Evolutionary conservation across 257 asterid genomes (phyloP), one percentile per base, ranked within the genome.

Genomic region (Datura wrightii): DNA sequence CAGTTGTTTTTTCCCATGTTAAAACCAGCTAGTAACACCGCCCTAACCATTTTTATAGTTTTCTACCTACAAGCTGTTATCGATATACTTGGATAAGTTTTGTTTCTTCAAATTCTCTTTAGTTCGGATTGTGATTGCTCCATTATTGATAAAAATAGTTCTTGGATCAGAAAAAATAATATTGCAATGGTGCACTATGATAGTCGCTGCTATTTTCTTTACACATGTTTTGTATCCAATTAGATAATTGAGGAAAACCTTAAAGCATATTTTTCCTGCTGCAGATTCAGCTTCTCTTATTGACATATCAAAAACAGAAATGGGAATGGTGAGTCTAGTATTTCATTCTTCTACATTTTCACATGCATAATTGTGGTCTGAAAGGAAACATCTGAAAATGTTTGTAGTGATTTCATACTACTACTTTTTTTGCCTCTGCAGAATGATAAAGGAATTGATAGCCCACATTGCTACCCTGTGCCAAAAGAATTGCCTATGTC

Each of bases 401-500:
- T 24, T 3, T 24, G 44, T 31, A 76, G 24, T 52, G 48, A 31
- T 31, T 46, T 76, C 82, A 31, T 31, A 2, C 24, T 10, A 19
- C 44, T 39, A 11, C 3, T 8, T 6, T 52, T 76, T 50, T 31
- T 52, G 60, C 44, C 11, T 84, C 66, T 24, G 19, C 81, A 90
- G 95, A 82, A 50, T 18, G 83, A 87, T 82, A 74, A 79, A 41
- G 88, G 87, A 60, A 65, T 56, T 3, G 50, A 56, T 69, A 80
- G 72, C 76, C 16, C 34, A 41, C 8, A n/a, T 53, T 14, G 86
- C 85, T 79, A 50, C 62, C 79, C 62, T 3, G 86, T 83, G 53
- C 86, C 86, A 79, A 86, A 89, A 80, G 95, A 92, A 88, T 52
- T 90, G 85, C 52, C 90, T 10, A 78, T 87, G 88, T 83, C 66